Percentiles rank a stretch among this genome's conserved stretches.
Evolutionary conservation across 2,329 filamentous ascomycete species (phyloP).

Genomic region (Dryadomyces sulphureus): DNA sequence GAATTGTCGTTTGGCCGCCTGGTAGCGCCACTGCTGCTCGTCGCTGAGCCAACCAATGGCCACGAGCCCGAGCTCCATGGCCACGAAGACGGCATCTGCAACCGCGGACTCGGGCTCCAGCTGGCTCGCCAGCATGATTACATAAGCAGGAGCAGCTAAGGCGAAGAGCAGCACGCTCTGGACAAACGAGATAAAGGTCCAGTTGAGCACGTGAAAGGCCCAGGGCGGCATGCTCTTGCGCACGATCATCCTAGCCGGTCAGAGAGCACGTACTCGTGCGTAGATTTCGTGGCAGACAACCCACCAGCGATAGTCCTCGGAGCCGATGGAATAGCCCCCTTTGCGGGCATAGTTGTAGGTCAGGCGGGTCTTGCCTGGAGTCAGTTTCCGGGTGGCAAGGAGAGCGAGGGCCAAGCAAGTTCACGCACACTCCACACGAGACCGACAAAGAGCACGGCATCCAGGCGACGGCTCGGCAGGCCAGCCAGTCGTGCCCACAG

Average conservation of each 20-base stretch:
- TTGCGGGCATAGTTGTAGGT: constrained; percentile 97
- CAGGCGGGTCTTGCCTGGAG: constrained; percentile 47
- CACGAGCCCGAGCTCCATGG: constrained; percentile 33
- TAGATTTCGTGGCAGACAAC: constrained; percentile 1
- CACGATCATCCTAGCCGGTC: constrained; percentile 46
- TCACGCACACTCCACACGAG: constrained; percentile 62
- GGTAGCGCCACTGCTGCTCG: constrained; percentile 85
- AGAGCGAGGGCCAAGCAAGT: too few relatives aligned
- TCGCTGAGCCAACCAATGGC: constrained; percentile 69
- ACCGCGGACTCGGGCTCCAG: constrained; percentile 35
- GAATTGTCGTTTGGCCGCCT: constrained; percentile 67
- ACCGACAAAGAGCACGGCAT: constrained; percentile 57
- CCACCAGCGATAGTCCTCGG: constrained; percentile 86
- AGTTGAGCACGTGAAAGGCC: constrained; percentile 72
- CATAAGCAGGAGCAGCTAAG: constrained; percentile 64
- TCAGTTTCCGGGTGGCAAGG: neutral
- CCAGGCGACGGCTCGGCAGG: constrained; percentile 53
- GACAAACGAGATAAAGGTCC: constrained; percentile 72
- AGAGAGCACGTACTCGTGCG: neutral
- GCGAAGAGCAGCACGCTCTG: constrained; percentile 73
- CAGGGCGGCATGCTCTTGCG: constrained; percentile 46
- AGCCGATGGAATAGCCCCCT: constrained; percentile 77
- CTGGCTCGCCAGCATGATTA: constrained; percentile 59
- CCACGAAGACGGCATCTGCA: constrained; percentile 33
- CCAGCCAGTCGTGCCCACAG: constrained; percentile 68